A percentile compares a stretch with the other conserved stretches of the same genome.
These are phyloP conservation scores for Solanum chilense DNA, from an alignment of 257 asterid genomes.

Conservation along the genomic window DNA sequence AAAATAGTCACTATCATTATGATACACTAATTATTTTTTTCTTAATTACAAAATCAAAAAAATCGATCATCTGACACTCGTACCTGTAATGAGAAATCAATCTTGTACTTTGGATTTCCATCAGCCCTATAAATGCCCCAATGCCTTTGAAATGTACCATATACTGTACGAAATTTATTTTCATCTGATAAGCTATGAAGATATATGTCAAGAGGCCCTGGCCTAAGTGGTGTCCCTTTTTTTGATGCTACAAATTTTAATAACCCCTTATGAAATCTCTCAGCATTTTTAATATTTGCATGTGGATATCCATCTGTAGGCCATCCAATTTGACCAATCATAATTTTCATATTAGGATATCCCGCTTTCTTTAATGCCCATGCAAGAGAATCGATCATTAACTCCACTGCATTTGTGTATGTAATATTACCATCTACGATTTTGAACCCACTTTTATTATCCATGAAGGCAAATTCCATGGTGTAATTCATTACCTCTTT, in stretches of 20 bases:
- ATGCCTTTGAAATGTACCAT: conserved; percentile 26
- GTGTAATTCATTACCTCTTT: neutral
- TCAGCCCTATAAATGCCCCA: conserved; percentile 44
- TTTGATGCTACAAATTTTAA: conserved; percentile 16
- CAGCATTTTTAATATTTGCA: conserved; percentile 14
- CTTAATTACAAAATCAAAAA: neutral
- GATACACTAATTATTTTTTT: neutral
- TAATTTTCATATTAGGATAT: conserved; percentile 4
- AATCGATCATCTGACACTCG: neutral
- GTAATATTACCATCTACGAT: conserved; percentile 9
- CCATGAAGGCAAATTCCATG: conserved; percentile 21
- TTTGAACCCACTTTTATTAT: conserved; percentile 8
- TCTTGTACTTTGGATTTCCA: conserved; percentile 41
- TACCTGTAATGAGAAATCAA: conserved; percentile 20
- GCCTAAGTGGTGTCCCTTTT: conserved; percentile 33
- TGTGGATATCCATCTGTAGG: conserved; percentile 38
- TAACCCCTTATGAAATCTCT: conserved; percentile 20
- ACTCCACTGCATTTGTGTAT: conserved; percentile 35
- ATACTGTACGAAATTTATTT: neutral
- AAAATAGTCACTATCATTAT: neutral
- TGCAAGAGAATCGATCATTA: conserved; percentile 22
- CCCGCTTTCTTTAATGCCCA: conserved; percentile 28
- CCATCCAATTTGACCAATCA: conserved; percentile 47
- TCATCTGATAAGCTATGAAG: conserved; percentile 35
- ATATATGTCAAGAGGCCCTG: conserved; percentile 22